Evolutionary conservation across 177 flowering plant genomes (phyloP), one percentile per base, ranked within the genome.

Genomic region (Vitis hybrid): DNA sequence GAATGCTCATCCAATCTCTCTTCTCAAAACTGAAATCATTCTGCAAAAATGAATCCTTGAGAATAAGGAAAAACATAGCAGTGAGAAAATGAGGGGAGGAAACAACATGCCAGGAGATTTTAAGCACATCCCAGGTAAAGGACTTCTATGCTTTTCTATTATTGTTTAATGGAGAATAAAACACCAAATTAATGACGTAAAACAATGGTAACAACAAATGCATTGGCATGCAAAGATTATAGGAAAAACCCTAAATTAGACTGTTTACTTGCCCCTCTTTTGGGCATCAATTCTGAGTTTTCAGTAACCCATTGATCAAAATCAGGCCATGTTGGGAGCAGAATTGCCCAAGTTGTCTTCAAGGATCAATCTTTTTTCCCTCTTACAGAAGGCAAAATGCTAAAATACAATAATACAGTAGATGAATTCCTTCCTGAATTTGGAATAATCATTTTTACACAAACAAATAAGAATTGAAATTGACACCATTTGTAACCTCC

Each of bases 1-100:
- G 12, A 7, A 87, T 88, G 13, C 62, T 70, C 89, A 90, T 83
- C 94, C 92, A 90, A 70, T 88, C 92, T 73, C 85, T 86, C 75
- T 76, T 74, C 82, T 92, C 95, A 73, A 90, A 87, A 72, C 73
- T 72, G 63, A 88, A 87, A 69, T 85, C 89, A 84, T 84, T 79
- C 94, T 89, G 82, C 69, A 77, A 70, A 28, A 38, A 57, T 15
- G 66, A 28, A 55, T 5, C 59, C 50, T 11, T 22, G 15, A 49
- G 71, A 11, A 9, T 47, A 44, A 64, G 4, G 65, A 14, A 11
- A 24, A 33, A 64, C 8, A 49, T 14, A n/a, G 50, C 28, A 50
- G 31, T 2, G 38, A 19, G 8, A 11, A 19, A 13, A 3, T 8
- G 31, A n/a, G 15, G 11, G 11, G 4, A 15, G 3, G n/a, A n/a